Base-by-base conservation (phyloP, 2,329 filamentous ascomycete genomes). In the Magnaporthales sp. region DNA sequence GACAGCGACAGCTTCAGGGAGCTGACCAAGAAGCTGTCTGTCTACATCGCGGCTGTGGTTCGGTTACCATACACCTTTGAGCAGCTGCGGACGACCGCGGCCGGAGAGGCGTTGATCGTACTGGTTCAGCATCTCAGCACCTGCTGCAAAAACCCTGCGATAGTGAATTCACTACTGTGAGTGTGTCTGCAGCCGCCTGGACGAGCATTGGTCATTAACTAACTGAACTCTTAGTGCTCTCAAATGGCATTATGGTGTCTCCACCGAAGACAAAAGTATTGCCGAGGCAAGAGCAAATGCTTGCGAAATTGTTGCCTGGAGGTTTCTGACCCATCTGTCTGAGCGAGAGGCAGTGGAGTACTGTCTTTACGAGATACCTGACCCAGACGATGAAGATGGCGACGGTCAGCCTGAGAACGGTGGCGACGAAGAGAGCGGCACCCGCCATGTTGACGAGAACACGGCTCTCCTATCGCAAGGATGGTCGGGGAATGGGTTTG, bases 291-390 rank as follows among this genome's bases (percentile, higher is more conserved):
- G 91, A 66, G 89, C 89, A 24, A 86, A 87, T 73, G 90, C 89
- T 30, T 93, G 91, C 73, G 91, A 94, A 78, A 90, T 92, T 68
- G 89, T 92, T 15, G 91, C 91, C 51, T 93, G 90, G 89, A 85
- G 91, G 54, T 92, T 92, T 71, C 80, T 93, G 46, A 87, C 86
- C 19, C 86, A 86, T 66, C 79, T 93, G 32, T 89, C 88, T 1
- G 89, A 92, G 73, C 81, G 86, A 27, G 91, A 93, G 72, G 88
- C 88, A 9, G 88, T 94, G 29, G 87, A 92, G 66, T 91, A 83
- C 72, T 89, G 91, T 66, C 83, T 93, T 38, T 89, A 89, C 70
- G 90, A 93, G 74, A 85, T 93, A 61, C 88, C 89, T 2, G 73
- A 75, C 24, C 68, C 73, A 5, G 69, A 68, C 15, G 70, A 70